These are phyloP conservation scores for Thalassiosira tumida DNA, from an alignment of 352 stramenopile species.

Conservation along the genomic window DNA sequence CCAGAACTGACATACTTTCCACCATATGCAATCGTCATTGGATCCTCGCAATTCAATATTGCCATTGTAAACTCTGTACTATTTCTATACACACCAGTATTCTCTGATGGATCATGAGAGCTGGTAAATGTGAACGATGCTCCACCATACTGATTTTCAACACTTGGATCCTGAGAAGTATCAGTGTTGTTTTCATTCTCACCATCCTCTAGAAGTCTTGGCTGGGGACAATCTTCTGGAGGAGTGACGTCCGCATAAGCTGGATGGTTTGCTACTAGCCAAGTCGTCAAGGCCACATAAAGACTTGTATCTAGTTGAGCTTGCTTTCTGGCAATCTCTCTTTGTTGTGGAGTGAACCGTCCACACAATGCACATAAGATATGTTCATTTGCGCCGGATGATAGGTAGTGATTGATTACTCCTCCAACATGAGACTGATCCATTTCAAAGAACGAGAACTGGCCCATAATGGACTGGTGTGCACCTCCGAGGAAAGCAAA, in stretches of 20 bases:
- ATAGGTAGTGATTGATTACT: conserved; percentile 43
- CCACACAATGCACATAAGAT: conserved; percentile 51
- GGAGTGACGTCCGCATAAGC: conserved; percentile 36
- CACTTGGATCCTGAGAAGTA: neutral
- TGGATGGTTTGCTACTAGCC: conserved; percentile 57
- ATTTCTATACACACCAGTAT: conserved; percentile 14
- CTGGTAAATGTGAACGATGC: conserved; percentile 58
- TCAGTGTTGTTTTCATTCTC: conserved; percentile 54
- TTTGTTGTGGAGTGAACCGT: conserved; percentile 56
- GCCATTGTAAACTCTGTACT: conserved; percentile 6
- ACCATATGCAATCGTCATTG: conserved; percentile 22
- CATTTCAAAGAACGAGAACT: conserved; percentile 63
- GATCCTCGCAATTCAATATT: conserved; percentile 17
- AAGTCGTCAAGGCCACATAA: conserved; percentile 55
- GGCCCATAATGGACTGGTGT: conserved; percentile 59
- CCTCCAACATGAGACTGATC: conserved; percentile 62
- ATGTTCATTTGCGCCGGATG: conserved; percentile 3
- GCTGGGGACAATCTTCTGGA: conserved; percentile 35
- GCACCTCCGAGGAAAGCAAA: conserved; percentile 59
- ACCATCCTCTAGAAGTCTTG: conserved; percentile 39
- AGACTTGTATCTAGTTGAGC: conserved; percentile 39
- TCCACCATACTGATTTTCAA: conserved; percentile 47
- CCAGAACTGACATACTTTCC: conserved; percentile 29
- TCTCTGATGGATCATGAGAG: conserved; percentile 27
- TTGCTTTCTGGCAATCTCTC: conserved; percentile 10